Evolutionary conservation across 257 asterid species (phyloP).

Genomic region (Salvia hispanica): DNA sequence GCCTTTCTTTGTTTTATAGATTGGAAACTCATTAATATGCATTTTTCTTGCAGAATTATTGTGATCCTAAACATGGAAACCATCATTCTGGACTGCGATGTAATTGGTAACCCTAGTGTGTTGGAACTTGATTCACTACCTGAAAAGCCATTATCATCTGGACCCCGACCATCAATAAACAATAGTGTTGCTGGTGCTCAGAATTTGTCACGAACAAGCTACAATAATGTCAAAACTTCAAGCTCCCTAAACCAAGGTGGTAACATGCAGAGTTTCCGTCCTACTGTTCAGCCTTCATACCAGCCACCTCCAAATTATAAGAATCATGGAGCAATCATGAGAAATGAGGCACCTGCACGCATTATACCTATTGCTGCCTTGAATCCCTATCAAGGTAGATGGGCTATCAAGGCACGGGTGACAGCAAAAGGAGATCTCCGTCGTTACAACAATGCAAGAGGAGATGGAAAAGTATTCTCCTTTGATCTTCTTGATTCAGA

Average conservation of each 20-base stretch:
- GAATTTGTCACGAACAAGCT: slow-evolving; percentile 41
- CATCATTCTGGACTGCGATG: slow-evolving; percentile 70
- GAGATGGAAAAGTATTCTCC: slow-evolving; percentile 96
- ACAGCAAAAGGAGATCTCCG: slow-evolving; percentile 93
- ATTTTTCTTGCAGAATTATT: slow-evolving; percentile 70
- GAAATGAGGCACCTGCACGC: slow-evolving; percentile 95
- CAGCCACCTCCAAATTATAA: slow-evolving; percentile 93
- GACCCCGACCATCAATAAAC: slow-evolving; percentile 33
- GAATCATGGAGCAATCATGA: slow-evolving; percentile 79
- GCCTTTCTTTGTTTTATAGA: slow-evolving; percentile 7
- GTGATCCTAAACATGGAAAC: slow-evolving; percentile 87
- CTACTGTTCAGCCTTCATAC: slow-evolving; percentile 80
- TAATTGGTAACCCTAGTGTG: slow-evolving; percentile 70
- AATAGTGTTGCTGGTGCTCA: slow-evolving; percentile 44
- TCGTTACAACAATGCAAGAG: slow-evolving; percentile 89
- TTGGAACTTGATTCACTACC: slow-evolving; percentile 47
- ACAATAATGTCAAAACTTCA: slow-evolving; percentile 36
- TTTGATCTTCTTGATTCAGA: slow-evolving; percentile 95
- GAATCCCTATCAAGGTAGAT: slow-evolving; percentile 97
- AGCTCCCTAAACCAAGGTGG: slow-evolving; percentile 42
- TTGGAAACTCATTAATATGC: slow-evolving; percentile 23
- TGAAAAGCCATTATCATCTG: slow-evolving; percentile 51
- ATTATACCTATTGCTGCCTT: slow-evolving; percentile 86
- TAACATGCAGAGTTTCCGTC: slow-evolving; percentile 58
- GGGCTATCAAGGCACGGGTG: slow-evolving; percentile 98